Conservation (phyloP, 805 yeast species). For the Millerago galiae region DNA sequence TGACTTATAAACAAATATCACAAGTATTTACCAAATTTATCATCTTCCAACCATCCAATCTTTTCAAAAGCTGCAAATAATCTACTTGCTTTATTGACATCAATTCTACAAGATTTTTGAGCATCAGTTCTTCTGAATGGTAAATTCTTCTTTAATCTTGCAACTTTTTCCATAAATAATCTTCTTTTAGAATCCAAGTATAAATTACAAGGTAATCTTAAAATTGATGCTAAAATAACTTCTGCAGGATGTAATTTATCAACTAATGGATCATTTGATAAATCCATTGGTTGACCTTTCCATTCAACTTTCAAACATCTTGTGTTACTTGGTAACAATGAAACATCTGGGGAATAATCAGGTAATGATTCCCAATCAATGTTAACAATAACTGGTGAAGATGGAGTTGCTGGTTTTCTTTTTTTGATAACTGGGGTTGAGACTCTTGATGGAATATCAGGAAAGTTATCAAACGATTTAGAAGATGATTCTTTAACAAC, state of each 20-base stretch:
- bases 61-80: constrained; percentile 89
- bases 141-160: constrained; percentile 62
- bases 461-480: constrained; percentile 16
- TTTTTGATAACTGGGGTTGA: constrained; percentile 30
- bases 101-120: constrained; percentile 95
- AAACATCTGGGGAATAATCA: constrained; percentile 72
- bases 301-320: constrained; percentile 85
- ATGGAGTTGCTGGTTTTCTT: constrained; percentile 35
- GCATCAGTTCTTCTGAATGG: constrained; percentile 97
- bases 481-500: constrained; percentile 33
- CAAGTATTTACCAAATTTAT: constrained; percentile 48
- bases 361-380: constrained; percentile 66
- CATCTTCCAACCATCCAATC: constrained; percentile 91
- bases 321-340: constrained; percentile 59
- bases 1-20: constrained; percentile 7
- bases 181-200: constrained; percentile 81
- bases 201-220: constrained; percentile 81
- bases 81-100: constrained; percentile 93
- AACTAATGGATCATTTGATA: constrained; percentile 68
- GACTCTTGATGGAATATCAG: constrained; percentile 26
- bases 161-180: constrained; percentile 81
- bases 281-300: constrained; percentile 98
- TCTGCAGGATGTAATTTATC: constrained; percentile 87
- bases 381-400: constrained; percentile 40
- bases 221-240: constrained; percentile 73